Evolutionary conservation across 2,329 filamentous ascomycete species (phyloP), one percentile per base, ranked within the genome.

Genomic region (Aspergillus candidus): DNA sequence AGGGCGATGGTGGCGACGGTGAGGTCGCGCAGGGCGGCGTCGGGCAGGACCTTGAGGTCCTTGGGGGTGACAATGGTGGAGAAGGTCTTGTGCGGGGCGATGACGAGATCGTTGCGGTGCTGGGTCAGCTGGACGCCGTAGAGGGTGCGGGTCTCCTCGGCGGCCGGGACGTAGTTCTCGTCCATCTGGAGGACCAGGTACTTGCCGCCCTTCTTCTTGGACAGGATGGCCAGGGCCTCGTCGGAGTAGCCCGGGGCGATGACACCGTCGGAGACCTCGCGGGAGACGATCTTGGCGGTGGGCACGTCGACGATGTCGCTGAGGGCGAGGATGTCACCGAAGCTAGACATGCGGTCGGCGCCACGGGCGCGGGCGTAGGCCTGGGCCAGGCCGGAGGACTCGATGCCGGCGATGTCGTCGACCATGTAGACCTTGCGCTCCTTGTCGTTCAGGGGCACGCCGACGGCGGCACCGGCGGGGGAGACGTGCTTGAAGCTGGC

Each of bases 401-500:
- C 88, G 51, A 98, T 82, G 42, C 88, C 90, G 48, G 82, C 79
- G 59, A 98, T 94, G 63, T 96, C 93, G 62, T 94, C 88, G 47
- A 98, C 93, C 77, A 98, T 96, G 77, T 95, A 98, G 43, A 96
- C 93, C 73, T 94, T 94, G 70, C 87, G 84, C 79, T 98, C 93
- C 41, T 87, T 86, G 33, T 86, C 81, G 52, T 75, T 88, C 52
- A 98, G 78, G 15, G 89, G 88, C 6, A 93, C 82, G 55, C 90
- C 93, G 60, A 98, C 93, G 54, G 93, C 91, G 47, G 91, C 93
- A 62, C 93, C 93, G 35, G 93, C 93, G 14, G 93, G 93, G 8
- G 93, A 98, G 51, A 97, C 93, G 67, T 98, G 93, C 81, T 96
- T 98, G 83, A 98, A 98, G 67, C 88, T 95, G 51, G 93, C 91